Base-by-base conservation (phyloP, 1,284 basidiomycete species). In the Boletus mariae region DNA sequence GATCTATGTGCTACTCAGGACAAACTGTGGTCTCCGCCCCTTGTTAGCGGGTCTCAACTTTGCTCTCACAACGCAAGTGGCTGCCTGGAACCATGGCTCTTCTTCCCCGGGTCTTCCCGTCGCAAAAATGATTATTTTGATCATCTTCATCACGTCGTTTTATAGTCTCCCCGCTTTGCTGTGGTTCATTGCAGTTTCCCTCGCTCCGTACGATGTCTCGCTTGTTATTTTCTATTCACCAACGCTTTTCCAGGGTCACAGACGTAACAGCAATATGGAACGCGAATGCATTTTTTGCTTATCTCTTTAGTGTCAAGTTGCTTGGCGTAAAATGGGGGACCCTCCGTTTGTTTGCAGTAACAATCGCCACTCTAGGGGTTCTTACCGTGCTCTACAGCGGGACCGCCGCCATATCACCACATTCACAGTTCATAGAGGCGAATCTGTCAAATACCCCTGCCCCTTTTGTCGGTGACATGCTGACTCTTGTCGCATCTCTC, bases 221-320 rank as follows among this genome's bases (percentile, higher is more conserved):
- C 37, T 45, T 55, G n/a, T 55, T 45, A 50, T 10, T 31, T 49
- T 53, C 9, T 46, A 43, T 50, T 56, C 45, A 60, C 54, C 57
- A 31, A 57, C 51, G 50, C 43, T 51, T 52, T n/a, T 51, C 7
- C 59, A 91, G 88, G 41, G 73, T 91, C 31, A 85, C 82, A 56
- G 88, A 91, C 68, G 82, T 92, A 31, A 91, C 89, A 32, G 89
- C 90, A 12, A 81, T 92, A 17, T 92, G 88, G 86, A 92, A 92
- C 67, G 83, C 87, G 9, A 91, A 91, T 63, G 88, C 89, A 4
- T 90, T 92, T 71, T 92, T 90, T 65, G 85, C 85, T 13, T 92
- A 92, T 61, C 61, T 90, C 35, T 77, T 92, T 61, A 79, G 83
- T 8, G 82, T 90, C 50, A 79, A 79, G 63, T 61, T 89, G 2